Conservation (phyloP, 2,329 filamentous ascomycete genomes). For the Ophiocordyceps robertsii region DNA sequence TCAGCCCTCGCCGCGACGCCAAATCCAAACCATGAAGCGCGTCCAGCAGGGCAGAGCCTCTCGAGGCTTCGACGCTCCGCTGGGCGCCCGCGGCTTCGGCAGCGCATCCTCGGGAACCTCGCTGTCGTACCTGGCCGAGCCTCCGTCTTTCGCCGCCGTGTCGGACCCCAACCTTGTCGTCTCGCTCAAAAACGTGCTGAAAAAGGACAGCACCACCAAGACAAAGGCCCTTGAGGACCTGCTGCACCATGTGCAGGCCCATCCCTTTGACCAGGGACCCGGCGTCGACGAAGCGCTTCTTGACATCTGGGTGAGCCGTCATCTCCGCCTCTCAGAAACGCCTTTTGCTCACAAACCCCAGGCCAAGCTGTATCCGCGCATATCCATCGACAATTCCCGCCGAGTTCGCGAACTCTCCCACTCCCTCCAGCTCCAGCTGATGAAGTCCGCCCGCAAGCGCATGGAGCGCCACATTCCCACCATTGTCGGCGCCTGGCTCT, state of each 20-base stretch:
- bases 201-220: conserved; percentile 89
- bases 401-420: conserved; percentile 83
- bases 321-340: not conserved
- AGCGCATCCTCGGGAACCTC: conserved; percentile 28
- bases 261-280: conserved; percentile 37
- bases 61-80: not conserved
- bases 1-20: not conserved
- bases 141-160: conserved; percentile 65
- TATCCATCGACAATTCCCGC: conserved; percentile 79
- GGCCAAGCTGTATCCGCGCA: conserved; percentile 76
- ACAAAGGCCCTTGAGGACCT: conserved; percentile 82
- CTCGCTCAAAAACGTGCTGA: conserved; percentile 81
- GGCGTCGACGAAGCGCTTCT: conserved; percentile 71
- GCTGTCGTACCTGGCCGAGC: conserved; percentile 79
- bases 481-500: conserved; percentile 80
- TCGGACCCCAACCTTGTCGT: conserved; percentile 74
- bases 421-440: conserved; percentile 49
- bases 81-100: conserved; percentile 19
- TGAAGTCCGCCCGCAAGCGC: conserved; percentile 59
- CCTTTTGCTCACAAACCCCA: conserved; percentile 20
- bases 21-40: conserved; percentile 1
- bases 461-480: conserved; percentile 69
- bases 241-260: conserved; percentile 45
- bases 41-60: conserved; percentile 1
- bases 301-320: conserved; percentile 63